Base-by-base conservation (phyloP, 2,329 filamentous ascomycete species). In the Aspergillus bombycis region DNA sequence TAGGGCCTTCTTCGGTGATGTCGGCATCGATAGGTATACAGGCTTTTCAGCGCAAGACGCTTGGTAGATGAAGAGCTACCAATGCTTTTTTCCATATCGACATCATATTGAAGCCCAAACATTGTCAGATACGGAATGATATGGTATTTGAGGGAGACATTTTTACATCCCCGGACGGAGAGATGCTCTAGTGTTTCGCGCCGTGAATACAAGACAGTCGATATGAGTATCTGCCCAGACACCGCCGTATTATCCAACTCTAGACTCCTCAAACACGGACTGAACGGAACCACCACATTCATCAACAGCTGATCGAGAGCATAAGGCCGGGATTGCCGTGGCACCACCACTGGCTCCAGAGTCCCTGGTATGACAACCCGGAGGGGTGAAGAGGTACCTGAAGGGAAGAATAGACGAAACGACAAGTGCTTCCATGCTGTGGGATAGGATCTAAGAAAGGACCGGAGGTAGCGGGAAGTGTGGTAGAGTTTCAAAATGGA, bases 111-210 rank as follows among this genome's bases (percentile, higher is more conserved):
- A 36, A 81, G 69, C 6, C 78, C 79, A 61, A 80, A 81, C 78
- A 83, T 79, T 52, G 78, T 81, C 56, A 84, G 79, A 67, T 86
- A 88, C 2, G 86, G 86, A 59, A 88, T 84, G 64, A 88, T 85
- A 70, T 88, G 86, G 71, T 88, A 88, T 71, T 88, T 88, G 67
- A 88, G 82, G 14, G 85, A 88, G 43, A 88, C 86, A 72, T 88
- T 87, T 75, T 88, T 87, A 79, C 86, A 88, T 23, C 86, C 86
- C 26, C 86, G 83, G 55, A 88, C 85, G 1, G 85, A 88, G 52
- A 88, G 79, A 70, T 88, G 86, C 70, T 85, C 81, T 53, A 88
- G 77, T 0, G 84, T 86, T 60, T 82, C 80, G 61, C 83, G 81
- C 34, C 85, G 82, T 46, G 83, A 80, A 65, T 84, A 80, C 58